phyloP scores from a whole-genome alignment of 2,329 filamentous ascomycete genomes.

The Claviceps quebecensis region DNA sequence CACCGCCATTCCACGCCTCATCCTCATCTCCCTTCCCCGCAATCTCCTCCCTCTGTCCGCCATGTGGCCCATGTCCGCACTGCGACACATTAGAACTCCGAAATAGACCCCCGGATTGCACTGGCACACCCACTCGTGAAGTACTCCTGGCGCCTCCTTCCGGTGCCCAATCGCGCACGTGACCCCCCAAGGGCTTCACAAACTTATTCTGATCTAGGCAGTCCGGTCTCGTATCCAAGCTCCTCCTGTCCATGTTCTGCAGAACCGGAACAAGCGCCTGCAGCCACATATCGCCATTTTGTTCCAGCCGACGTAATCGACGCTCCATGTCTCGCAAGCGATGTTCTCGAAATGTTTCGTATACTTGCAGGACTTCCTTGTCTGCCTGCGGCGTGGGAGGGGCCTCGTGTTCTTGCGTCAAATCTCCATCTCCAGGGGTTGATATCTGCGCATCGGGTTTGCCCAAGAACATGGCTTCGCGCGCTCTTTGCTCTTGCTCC shows the following conservation, averaged over 20 bases:
- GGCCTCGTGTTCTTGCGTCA: conserved; percentile 13
- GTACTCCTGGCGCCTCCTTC: conserved; percentile 17
- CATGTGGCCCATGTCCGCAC: conserved; percentile 11
- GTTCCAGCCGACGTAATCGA: conserved; percentile 31
- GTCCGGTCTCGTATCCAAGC: conserved; percentile 14
- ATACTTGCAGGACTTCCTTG: conserved; percentile 22
- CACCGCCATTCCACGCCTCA: conserved; percentile 13
- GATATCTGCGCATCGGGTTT: conserved; percentile 11
- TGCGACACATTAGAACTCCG: conserved; percentile 15
- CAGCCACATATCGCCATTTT: conserved; percentile 31
- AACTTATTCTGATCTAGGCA: background rate
- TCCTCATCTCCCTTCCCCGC: conserved; percentile 3
- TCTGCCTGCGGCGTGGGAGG: conserved; percentile 11
- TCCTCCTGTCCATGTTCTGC: conserved; percentile 27
- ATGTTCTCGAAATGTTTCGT: conserved; percentile 27
- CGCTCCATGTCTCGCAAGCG: conserved; percentile 33
- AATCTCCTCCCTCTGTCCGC: too few species aligned
- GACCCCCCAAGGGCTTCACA: conserved; percentile 2
- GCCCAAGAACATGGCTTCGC: conserved; percentile 11
- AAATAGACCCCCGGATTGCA: conserved; percentile 7
- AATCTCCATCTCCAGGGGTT: conserved; percentile 10
- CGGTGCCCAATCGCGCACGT: conserved; percentile 17
- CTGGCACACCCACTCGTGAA: background rate
- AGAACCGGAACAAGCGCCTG: conserved; percentile 30
- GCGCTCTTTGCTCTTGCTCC: conserved; percentile 14